phyloP scores from a whole-genome alignment of 345 rosid genomes.

The Populus alba region DNA sequence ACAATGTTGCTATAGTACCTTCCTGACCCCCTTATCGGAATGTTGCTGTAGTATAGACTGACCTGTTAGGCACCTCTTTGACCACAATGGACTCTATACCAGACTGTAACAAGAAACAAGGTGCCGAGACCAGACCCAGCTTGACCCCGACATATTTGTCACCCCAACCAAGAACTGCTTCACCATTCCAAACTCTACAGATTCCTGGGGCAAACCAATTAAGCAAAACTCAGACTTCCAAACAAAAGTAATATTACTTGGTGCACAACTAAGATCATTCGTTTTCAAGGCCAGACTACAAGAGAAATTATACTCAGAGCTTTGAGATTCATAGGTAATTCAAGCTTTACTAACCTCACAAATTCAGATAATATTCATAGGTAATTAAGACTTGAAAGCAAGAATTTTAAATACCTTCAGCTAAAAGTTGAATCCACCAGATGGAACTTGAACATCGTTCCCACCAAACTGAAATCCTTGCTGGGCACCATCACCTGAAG shows the following conservation, averaged over 20 bases:
- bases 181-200: background rate
- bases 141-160: slow-evolving; percentile 11
- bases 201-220: slow-evolving; percentile 12
- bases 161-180: slow-evolving; percentile 4
- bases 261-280: background rate
- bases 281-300: background rate
- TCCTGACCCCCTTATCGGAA: background rate
- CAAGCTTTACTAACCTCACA: background rate
- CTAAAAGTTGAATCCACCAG: slow-evolving; percentile 28
- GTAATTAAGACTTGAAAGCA: background rate
- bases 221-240: slow-evolving; percentile 10
- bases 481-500: slow-evolving; percentile 17
- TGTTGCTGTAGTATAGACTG: slow-evolving; percentile 14
- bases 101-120: slow-evolving; percentile 16
- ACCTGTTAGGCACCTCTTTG: slow-evolving; percentile 17
- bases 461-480: slow-evolving; percentile 16
- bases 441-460: slow-evolving; percentile 11
- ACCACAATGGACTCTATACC: slow-evolving; percentile 22
- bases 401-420: slow-evolving; percentile 10
- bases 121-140: slow-evolving; percentile 19
- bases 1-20: background rate
- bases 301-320: background rate
- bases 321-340: background rate
- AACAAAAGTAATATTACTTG: background rate
- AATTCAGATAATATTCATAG: background rate